Percentiles rank a stretch among this genome's conserved stretches.
phyloP scores from a whole-genome alignment of 768 basidiomycete species.

The Peribolospora kevripleyi region DNA sequence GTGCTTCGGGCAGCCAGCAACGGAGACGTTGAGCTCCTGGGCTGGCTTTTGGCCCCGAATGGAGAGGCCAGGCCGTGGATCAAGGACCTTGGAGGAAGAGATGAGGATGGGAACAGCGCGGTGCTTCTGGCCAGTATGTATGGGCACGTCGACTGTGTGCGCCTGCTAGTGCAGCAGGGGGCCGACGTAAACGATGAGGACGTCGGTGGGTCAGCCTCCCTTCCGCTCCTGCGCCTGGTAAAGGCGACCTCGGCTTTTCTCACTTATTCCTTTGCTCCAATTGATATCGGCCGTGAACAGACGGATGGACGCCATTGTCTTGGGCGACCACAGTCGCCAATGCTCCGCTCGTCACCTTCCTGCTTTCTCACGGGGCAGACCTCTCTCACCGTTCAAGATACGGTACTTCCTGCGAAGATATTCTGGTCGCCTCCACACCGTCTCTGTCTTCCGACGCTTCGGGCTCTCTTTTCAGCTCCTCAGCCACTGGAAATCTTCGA shows the following conservation, averaged over 20 bases:
- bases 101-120: conserved; percentile 19
- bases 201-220: conserved; percentile 1
- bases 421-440: too few relatives aligned
- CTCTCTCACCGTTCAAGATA: too few relatives aligned
- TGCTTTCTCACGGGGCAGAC: background rate
- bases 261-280: background rate
- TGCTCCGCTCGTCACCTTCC: background rate
- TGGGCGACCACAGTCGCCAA: too few relatives aligned
- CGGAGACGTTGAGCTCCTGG: too few relatives aligned
- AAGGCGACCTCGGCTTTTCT: background rate
- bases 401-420: too few relatives aligned
- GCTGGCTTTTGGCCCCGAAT: too few relatives aligned
- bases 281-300: background rate
- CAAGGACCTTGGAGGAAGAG: background rate
- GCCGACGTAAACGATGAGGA: conserved; percentile 10
- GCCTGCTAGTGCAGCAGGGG: conserved; percentile 12
- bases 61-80: too few relatives aligned
- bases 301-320: too few relatives aligned
- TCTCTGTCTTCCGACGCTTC: too few relatives aligned
- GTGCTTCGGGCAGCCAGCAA: too few relatives aligned
- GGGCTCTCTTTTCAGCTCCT: too few relatives aligned
- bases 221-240: background rate
- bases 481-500: too few relatives aligned
- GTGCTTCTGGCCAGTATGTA: conserved; percentile 9
- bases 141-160: conserved; percentile 12